phyloP scores from a whole-genome alignment of 1,284 basidiomycete species.

The Fomitopsis pinicola region DNA sequence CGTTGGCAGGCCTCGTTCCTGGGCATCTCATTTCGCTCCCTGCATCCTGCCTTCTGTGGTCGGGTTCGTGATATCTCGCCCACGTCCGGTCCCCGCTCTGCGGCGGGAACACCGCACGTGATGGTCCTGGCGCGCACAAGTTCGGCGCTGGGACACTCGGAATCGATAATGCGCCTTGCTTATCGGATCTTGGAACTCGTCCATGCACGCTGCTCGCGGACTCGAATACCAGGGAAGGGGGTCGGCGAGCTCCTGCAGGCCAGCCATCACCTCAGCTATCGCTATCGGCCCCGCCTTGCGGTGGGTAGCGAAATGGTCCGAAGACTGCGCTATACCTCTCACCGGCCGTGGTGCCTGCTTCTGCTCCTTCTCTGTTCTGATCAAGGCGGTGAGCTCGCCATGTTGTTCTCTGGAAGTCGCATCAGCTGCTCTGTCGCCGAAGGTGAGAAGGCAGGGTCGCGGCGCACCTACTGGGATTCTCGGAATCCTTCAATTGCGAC shows the following conservation, averaged over 20 bases:
- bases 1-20: slow-evolving; percentile 5
- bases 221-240: neutral
- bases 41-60: slow-evolving; percentile 2
- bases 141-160: neutral
- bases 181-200: slow-evolving; percentile 23
- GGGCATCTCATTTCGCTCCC: neutral
- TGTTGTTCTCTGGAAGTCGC: slow-evolving; percentile 3
- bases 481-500: neutral
- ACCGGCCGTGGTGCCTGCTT: slow-evolving; percentile 5
- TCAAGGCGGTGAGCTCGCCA: slow-evolving; percentile 3
- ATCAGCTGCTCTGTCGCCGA: neutral
- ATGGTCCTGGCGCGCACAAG: neutral
- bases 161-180: slow-evolving; percentile 21
- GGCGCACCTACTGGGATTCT: neutral
- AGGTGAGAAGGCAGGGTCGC: neutral
- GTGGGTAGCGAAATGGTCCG: slow-evolving; percentile 8
- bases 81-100: neutral
- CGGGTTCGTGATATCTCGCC: neutral
- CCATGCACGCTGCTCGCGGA: slow-evolving; percentile 3
- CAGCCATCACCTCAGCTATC: slow-evolving; percentile 1
- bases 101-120: slow-evolving; percentile 5
- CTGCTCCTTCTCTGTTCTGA: slow-evolving; percentile 5
- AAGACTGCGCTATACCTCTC: slow-evolving; percentile 2
- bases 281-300: slow-evolving; percentile 15
- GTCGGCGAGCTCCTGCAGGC: slow-evolving; percentile 2